A percentile compares a stretch with the other conserved stretches of the same genome.
These are phyloP conservation scores for Aspergillus jensenii DNA, from an alignment of 2,329 filamentous ascomycete species.

Conservation along the genomic window DNA sequence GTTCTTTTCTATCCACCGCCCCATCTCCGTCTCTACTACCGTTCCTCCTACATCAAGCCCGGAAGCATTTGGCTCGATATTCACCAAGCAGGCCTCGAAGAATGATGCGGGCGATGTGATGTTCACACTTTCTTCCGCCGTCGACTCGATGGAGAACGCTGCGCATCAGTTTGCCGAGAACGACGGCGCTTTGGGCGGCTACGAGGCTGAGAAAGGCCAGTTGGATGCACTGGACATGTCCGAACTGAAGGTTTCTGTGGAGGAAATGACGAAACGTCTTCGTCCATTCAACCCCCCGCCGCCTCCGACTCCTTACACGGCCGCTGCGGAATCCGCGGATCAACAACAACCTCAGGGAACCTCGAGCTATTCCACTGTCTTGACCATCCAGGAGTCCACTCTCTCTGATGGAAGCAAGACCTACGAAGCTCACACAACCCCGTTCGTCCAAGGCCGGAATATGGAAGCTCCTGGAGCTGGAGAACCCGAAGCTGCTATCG, in stretches of 20 bases:
- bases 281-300: constrained; percentile 85
- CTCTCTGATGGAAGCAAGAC: constrained; percentile 51
- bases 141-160: constrained; percentile 45
- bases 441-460: constrained; percentile 45
- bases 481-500: constrained; percentile 44
- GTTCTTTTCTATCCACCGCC: constrained; percentile 95
- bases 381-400: constrained; percentile 55
- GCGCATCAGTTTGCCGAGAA: constrained; percentile 33
- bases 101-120: constrained; percentile 59
- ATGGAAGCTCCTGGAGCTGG: constrained; percentile 37
- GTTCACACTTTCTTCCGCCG: constrained; percentile 59
- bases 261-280: constrained; percentile 69
- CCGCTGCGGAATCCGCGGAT: constrained; percentile 40
- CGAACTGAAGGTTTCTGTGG: constrained; percentile 65
- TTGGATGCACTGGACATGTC: constrained; percentile 53
- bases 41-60: constrained; percentile 71
- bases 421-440: constrained; percentile 53
- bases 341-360: constrained; percentile 36
- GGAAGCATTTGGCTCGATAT: constrained; percentile 81
- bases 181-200: constrained; percentile 35
- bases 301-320: constrained; percentile 60
- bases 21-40: constrained; percentile 82
- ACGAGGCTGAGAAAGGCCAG: constrained; percentile 37
- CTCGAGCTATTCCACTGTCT: constrained; percentile 48
- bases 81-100: constrained; percentile 57